Evolutionary conservation across 140 eudicot species (phyloP), one percentile per base, ranked within the genome.

Genomic region (Stevia rebaudiana): DNA sequence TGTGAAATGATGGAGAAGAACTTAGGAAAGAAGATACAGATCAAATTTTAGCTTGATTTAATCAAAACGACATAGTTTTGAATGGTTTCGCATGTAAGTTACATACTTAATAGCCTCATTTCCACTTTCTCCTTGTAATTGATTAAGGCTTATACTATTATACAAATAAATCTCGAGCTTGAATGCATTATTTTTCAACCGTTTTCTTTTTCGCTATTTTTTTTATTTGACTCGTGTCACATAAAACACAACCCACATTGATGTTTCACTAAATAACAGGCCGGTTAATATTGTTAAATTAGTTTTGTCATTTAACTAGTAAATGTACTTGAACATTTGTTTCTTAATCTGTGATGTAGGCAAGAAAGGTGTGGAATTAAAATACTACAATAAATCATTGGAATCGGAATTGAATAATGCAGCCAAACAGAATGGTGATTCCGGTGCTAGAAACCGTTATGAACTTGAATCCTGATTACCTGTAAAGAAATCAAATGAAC

Each of bases 311-410:
- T 65, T 65, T 4, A 16, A n/a, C 11, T 70, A 43, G 13, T 15
- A n/a, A 23, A 41, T 62, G 25, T 23, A 30, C 56, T 52, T 49
- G 63, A 42, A 8, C 52, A 19, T 43, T 0, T 0, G 49, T 64
- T 46, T 61, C 53, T 46, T 74, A 23, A 33, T 22, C 11, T 50
- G 41, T 59, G 24, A 16, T 52, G 74, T 54, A 78, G 94, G 79
- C 61, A 51, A 22, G 28, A 71, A 50, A 39, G 75, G 71, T n/a
- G 30, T 37, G 51, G 79, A 74, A 13, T 55, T 54, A 47, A 61
- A 51, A 35, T 76, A 63, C 6, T 47, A 47, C 53, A 43, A 25
- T 39, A 19, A 40, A 46, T 31, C 60, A 6, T 18, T 16, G 67
- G 58, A 19, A 25, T 11, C 36, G 4, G 70, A 71, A 51, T 50